Conservation (phyloP, 2,329 filamentous ascomycete genomes). For the Ophiostoma australiae region DNA sequence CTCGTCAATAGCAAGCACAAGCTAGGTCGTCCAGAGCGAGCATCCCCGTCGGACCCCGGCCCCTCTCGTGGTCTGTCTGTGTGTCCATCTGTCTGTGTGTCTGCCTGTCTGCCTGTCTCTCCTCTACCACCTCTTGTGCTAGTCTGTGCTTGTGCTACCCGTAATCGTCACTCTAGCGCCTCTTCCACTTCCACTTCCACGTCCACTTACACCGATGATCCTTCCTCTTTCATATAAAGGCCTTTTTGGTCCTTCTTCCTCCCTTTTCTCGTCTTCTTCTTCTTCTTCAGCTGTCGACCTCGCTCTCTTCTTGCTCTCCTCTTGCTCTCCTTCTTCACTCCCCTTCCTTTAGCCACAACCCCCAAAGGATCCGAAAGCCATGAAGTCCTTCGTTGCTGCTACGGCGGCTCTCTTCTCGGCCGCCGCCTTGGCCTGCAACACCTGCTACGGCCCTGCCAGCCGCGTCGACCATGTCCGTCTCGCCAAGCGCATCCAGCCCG, state of each 20-base stretch:
- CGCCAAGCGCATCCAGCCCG: constrained; percentile 47
- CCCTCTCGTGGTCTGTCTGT: background rate
- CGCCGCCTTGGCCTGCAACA: constrained; percentile 37
- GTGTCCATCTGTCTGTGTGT: background rate
- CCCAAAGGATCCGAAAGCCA: background rate
- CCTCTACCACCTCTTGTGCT: background rate
- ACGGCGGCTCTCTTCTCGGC: constrained; percentile 24
- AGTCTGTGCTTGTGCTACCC: constrained; percentile 3
- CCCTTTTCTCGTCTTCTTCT: background rate
- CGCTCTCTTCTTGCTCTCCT: background rate
- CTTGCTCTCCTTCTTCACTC: background rate
- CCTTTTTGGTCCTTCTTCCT: background rate
- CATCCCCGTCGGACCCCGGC: constrained; percentile 7
- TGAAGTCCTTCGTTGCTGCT: constrained; percentile 15
- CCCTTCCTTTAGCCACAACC: background rate
- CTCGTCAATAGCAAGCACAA: background rate
- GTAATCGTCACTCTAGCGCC: background rate
- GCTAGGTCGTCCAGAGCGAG: background rate
- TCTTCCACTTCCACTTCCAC: background rate
- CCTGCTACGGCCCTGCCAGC: constrained; percentile 41
- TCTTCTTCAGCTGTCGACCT: background rate
- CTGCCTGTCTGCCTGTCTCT: background rate
- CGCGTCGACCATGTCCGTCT: constrained; percentile 40
- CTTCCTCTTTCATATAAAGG: constrained; percentile 14
- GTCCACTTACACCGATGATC: constrained; percentile 12